Base-by-base conservation (phyloP, 179 eudicot genomes). In the Corrigiola litoralis region DNA sequence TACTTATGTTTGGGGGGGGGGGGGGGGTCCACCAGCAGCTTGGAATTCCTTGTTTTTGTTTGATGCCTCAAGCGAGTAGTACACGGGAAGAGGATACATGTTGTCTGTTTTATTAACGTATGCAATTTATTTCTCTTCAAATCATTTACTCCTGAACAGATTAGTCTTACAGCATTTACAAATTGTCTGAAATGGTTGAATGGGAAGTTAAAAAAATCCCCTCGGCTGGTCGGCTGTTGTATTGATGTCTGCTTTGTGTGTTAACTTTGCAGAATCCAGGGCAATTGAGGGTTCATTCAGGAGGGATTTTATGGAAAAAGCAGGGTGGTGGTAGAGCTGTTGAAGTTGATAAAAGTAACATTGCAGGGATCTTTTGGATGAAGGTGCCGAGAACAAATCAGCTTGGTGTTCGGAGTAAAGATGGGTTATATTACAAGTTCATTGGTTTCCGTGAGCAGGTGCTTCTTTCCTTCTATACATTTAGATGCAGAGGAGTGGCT, bases 281-380 rank as follows among this genome's bases (percentile, higher is more conserved):
- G 61, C 95, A 90, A 75, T 80, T 94, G 45, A 81, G 78, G 74
- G 82, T 94, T 58, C 84, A 88, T 68, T 63, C 97, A 0, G 86
- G 87, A 5, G 99, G 94, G 64, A 69, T 94, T 36, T 34, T 80
- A 60, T 94, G 99, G 99, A 94, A 87, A 89, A 94, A 90, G 79
- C 85, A 78, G 74, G 99, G 97, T 5, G 97, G 99, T 40, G 97
- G 97, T 11, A 94, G 88, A 80, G 82, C 91, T 27, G 89, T 90
- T 66, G 94, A 90, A 76, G 85, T 94, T 61, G 95, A 84, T 50
- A 94, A 79, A 68, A 62, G 77, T 66, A 85, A 94, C 68, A 70
- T 94, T 29, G 66, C 81, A 12, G 75, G 84, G 52, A 77, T 94
- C 42, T 79, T 79, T 3, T 94, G 99, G 99, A 90, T 88, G 95